Base-by-base conservation (phyloP, 768 basidiomycete genomes). In the Podaxis sp. region DNA sequence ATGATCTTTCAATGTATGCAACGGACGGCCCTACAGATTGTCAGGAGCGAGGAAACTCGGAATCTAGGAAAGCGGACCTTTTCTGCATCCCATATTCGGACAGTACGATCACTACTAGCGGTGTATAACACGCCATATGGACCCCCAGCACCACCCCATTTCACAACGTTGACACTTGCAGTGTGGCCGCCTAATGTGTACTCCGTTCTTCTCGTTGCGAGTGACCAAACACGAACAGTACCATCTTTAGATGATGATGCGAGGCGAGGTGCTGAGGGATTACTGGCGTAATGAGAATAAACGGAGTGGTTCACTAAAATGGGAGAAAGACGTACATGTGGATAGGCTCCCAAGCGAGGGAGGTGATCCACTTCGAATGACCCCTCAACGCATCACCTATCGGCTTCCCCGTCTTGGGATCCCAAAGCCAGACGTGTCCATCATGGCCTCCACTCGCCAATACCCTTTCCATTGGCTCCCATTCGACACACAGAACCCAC, bases 401-500 rank as follows among this genome's bases (percentile, higher is more conserved):
- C 0, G 93, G 80, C 69, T 93, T 93, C 28, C 97, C 96, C 0
- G 90, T 89, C 71, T 90, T 92, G 13, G 95, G 95, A 68, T 97
- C 91, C 97, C 96, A 99, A 63, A 99, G 74, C 56, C 95, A 81
- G 26, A 91, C 87, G 69, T 95, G 91, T 17, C 93, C 92, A 73
- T 99, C 96, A 70, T 98, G 90, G 0, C 95, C 95, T 1, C 97
- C 97, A 3, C 93, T 95, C 0, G 96, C 96, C 13, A 99, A 77
- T 68, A 88, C 89, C 49, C 95, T 79, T 71, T 98, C 96, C 81
- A 92, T 83, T 0, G 92, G 91, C 69, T 98, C 95, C 96, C 96
- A 99, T 70, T 98, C 97, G 4, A 95, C 92, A 68, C 95, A 98
- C 1, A 99, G 82, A 1, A 99, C 95, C 96, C 96, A 98, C 0